These are phyloP conservation scores for Arthrinium puccinioides DNA, from an alignment of 2,329 filamentous ascomycete genomes.

Conservation along the genomic window DNA sequence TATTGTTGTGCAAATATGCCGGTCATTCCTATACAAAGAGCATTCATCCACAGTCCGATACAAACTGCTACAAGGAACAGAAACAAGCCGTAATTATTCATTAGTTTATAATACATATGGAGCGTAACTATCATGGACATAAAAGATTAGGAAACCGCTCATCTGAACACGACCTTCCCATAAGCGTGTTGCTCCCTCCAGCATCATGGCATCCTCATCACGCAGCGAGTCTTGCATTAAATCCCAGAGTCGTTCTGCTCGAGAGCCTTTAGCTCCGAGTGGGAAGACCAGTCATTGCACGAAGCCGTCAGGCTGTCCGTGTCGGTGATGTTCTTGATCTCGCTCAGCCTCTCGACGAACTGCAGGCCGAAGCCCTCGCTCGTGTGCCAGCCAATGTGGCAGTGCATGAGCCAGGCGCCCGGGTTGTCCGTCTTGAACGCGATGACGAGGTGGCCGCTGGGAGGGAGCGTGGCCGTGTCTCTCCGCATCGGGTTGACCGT, in stretches of 20 bases:
- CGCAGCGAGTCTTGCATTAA: too few species aligned
- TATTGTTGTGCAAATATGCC: too few species aligned
- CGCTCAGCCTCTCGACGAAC: constrained; percentile 31
- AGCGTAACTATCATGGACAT: too few species aligned
- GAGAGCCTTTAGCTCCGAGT: constrained; percentile 11
- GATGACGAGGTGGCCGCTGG: constrained; percentile 37
- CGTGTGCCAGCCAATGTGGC: constrained; percentile 41
- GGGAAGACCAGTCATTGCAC: constrained; percentile 18
- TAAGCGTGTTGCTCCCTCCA: too few species aligned
- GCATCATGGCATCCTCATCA: too few species aligned
- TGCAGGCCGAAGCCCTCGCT: constrained; percentile 42
- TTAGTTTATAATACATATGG: too few species aligned
- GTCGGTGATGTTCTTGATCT: constrained; percentile 16
- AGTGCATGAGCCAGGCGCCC: constrained; percentile 25
- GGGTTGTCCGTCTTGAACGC: constrained; percentile 46
- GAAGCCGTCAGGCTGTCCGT: constrained; percentile 14
- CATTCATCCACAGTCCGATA: too few species aligned
- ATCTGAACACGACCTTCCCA: too few species aligned
- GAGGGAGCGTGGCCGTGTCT: constrained; percentile 38
- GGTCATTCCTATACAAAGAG: too few species aligned
- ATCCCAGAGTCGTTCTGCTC: constrained; percentile 22
- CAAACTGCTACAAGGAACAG: too few species aligned
- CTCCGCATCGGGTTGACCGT: constrained; percentile 38
- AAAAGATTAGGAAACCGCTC: too few species aligned
- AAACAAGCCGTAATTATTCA: too few species aligned